Conservation (phyloP, 495 filamentous ascomycete species). For the Trichoderma parareesei region DNA sequence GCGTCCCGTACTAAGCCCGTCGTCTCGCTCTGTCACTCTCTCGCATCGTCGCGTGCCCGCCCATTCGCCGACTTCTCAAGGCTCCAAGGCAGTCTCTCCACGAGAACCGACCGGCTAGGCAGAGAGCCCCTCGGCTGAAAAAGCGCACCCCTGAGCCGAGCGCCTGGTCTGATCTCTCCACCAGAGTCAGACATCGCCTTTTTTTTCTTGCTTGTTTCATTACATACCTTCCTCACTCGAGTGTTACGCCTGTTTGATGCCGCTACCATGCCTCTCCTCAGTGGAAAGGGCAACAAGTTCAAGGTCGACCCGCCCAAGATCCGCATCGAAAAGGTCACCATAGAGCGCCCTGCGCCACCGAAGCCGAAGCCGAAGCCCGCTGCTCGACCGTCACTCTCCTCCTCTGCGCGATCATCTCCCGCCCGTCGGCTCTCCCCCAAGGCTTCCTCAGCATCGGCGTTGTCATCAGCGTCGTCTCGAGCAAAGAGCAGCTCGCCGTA, state of each 20-base stretch:
- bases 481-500: constrained; percentile 29
- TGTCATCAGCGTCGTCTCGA: constrained; percentile 17
- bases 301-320: constrained; percentile 26
- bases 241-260: not conserved
- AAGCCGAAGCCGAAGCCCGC: constrained; percentile 2
- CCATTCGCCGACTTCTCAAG: not conserved
- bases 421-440: constrained; percentile 17
- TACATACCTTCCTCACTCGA: not conserved
- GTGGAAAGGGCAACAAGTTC: constrained; percentile 24
- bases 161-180: constrained; percentile 4
- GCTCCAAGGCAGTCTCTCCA: not conserved
- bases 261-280: constrained; percentile 15
- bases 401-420: constrained; percentile 5
- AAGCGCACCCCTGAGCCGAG: constrained; percentile 5
- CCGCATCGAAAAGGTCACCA: constrained; percentile 28
- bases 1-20: not conserved
- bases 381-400: constrained; percentile 3
- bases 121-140: constrained; percentile 4
- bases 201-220: not conserved
- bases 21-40: not conserved
- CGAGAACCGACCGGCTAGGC: not conserved
- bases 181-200: not conserved
- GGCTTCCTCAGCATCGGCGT: not conserved
- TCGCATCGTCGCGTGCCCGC: constrained; percentile 3
- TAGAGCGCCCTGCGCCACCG: constrained; percentile 18